phyloP scores from a whole-genome alignment of 164 flowering plant genomes.

The Kingdonia uniflora region DNA sequence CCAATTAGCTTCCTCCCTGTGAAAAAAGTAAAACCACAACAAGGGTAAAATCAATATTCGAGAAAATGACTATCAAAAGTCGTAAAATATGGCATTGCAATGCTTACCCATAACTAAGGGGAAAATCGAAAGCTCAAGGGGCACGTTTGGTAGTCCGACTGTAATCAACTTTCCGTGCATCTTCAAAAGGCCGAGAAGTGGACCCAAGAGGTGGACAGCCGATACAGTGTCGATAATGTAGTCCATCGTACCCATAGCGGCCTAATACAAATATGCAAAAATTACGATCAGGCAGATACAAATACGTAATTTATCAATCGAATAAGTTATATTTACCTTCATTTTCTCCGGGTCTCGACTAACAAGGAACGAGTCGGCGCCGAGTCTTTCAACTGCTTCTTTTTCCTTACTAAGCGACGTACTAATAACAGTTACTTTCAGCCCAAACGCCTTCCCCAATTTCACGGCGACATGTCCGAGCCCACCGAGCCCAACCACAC shows the following conservation, averaged over 20 bases:
- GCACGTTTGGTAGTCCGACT: neutral
- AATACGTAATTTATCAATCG: neutral
- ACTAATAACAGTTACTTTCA: neutral
- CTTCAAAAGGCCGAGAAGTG: constrained; percentile 1
- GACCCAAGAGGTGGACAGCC: neutral
- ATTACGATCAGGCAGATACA: neutral
- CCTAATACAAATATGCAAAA: neutral
- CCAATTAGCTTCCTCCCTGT: neutral
- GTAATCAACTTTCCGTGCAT: neutral
- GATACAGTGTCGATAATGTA: constrained; percentile 2
- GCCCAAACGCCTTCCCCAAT: constrained; percentile 3
- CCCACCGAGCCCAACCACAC: neutral
- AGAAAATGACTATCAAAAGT: neutral
- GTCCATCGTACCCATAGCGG: neutral
- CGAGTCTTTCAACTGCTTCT: neutral
- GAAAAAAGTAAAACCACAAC: neutral
- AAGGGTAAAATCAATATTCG: neutral
- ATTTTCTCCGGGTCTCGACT: neutral
- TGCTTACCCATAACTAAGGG: neutral
- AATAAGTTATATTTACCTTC: neutral
- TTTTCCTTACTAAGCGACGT: neutral
- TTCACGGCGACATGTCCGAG: constrained; percentile 2
- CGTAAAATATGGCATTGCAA: neutral
- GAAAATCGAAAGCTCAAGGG: neutral
- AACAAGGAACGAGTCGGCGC: neutral